phyloP scores from a whole-genome alignment of 2,329 filamentous ascomycete genomes.

The Cryoendolithus antarcticus region DNA sequence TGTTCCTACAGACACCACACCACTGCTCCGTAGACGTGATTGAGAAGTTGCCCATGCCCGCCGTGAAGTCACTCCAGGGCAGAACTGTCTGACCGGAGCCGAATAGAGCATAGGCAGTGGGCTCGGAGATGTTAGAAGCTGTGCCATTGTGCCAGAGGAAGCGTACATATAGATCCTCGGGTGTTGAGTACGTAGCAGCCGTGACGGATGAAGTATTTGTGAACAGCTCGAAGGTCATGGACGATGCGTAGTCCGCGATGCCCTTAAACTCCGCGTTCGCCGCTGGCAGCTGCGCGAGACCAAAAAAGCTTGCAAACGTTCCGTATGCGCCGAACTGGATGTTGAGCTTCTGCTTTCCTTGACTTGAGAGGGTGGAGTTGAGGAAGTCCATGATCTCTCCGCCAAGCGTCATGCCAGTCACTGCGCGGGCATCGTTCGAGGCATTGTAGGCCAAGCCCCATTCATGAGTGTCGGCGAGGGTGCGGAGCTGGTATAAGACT shows the following conservation, averaged over 20 bases:
- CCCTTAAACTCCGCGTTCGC: constrained; percentile 55
- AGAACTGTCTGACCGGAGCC: constrained; percentile 45
- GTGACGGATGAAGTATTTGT: constrained; percentile 28
- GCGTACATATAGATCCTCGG: constrained; percentile 43
- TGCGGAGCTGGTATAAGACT: constrained; percentile 50
- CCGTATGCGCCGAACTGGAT: constrained; percentile 52
- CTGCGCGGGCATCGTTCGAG: constrained; percentile 30
- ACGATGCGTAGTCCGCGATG: constrained; percentile 68
- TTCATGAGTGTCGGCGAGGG: constrained; percentile 68
- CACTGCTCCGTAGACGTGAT: constrained; percentile 52
- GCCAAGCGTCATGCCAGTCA: constrained; percentile 36
- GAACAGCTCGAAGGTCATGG: constrained; percentile 65
- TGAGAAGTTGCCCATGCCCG: constrained; percentile 52
- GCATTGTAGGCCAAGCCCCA: constrained; percentile 72
- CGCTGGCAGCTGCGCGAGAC: constrained; percentile 38
- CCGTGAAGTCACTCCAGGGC: constrained; percentile 56
- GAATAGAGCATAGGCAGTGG: constrained; percentile 46
- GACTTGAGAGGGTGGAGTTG: constrained; percentile 29
- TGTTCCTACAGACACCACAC: constrained; percentile 66
- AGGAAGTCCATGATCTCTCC: constrained; percentile 33
- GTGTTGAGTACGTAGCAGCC: constrained; percentile 16
- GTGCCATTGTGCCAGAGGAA: constrained; percentile 54
- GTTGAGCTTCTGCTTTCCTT: constrained; percentile 29
- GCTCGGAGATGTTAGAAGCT: constrained; percentile 30
- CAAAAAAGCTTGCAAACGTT: constrained; percentile 50